Base-by-base conservation (phyloP, 768 basidiomycete species). In the button mushroom (Agaricus bisporus) region DNA sequence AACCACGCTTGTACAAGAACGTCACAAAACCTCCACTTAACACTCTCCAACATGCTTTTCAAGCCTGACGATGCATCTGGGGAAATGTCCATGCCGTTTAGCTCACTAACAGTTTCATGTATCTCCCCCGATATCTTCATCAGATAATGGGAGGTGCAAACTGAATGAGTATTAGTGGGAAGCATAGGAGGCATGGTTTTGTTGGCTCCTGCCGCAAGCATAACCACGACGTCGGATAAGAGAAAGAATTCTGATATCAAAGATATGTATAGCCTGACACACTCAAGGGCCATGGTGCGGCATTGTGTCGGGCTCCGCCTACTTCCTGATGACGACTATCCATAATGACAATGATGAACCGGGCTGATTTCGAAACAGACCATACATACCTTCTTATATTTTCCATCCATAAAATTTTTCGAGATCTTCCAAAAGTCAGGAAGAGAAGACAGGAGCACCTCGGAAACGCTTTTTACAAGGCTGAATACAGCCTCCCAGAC, bases 341-440 rank as follows among this genome's bases (percentile, higher is more conserved):
- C 60, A 67, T 75, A 46, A 48, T 42, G 32, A 41, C 48, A 39
- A 55, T 39, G 42, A 48, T 41, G 42, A 49, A 43, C 32, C 49
- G 22, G 51, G 49, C 32, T 41, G 32, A 53, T 47, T 26, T 37
- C n/a, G 48, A 45, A 47, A 52, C 45, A 50, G 41, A 38, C 17
- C 25, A 32, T 48, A 32, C 70, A 51, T 50, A 94, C 94, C 79
- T 86, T 92, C 66, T 84, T 87, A 66, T 89, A 94, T 67, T 90
- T 93, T 4, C 97, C 95, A 41, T 97, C 94, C 71, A 95, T 83
- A 63, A 94, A 95, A 20, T 81, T 83, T 67, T 82, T 90, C 2
- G 90, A 86, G 45, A 99, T 89, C 64, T 85, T 88, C 92, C 93
- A 95, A 70, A 98, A 98, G 61, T 81, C 91, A 12, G 95, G 94